Conservation (phyloP, 1,139 yeast genomes). For the Lodderomyces metapsilosis region DNA sequence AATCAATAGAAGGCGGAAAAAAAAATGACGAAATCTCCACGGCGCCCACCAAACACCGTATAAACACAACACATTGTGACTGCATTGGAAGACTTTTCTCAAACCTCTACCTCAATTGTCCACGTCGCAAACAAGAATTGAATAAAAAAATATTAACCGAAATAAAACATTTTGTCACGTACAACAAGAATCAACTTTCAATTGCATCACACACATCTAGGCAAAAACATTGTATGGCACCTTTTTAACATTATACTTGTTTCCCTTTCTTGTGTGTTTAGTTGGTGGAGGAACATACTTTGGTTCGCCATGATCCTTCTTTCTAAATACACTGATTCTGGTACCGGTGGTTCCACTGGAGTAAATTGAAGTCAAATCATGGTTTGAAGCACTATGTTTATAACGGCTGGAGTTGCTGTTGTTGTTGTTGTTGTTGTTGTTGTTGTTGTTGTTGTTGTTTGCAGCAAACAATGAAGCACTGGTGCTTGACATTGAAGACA, state of each 20-base stretch:
- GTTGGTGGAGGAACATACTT: conserved; percentile 19
- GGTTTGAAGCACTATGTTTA: conserved; percentile 13
- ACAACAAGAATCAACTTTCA: background rate
- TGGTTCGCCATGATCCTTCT: conserved; percentile 14
- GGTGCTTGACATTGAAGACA: conserved; percentile 4
- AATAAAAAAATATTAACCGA: background rate
- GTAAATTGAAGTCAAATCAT: conserved; percentile 29
- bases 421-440: conserved; percentile 6
- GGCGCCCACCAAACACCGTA: too few relatives aligned
- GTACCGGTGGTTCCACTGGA: conserved; percentile 29
- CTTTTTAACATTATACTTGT: conserved; percentile 31
- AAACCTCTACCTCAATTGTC: too few relatives aligned
- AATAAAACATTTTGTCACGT: background rate
- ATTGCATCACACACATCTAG: conserved; percentile 3
- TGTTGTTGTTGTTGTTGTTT: conserved; percentile 6
- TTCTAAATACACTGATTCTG: conserved; percentile 36
- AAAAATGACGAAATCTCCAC: too few relatives aligned
- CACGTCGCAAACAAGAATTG: too few relatives aligned
- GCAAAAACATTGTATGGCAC: conserved; percentile 31
- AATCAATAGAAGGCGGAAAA: background rate
- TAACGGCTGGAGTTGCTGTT: conserved; percentile 5
- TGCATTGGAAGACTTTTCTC: too few relatives aligned
- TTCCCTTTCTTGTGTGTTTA: conserved; percentile 20
- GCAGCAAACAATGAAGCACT: conserved; percentile 10
- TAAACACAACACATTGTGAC: too few relatives aligned